Conservation (phyloP, 2,329 filamentous ascomycete species). For the Phaeosphaeriaceae sp. region DNA sequence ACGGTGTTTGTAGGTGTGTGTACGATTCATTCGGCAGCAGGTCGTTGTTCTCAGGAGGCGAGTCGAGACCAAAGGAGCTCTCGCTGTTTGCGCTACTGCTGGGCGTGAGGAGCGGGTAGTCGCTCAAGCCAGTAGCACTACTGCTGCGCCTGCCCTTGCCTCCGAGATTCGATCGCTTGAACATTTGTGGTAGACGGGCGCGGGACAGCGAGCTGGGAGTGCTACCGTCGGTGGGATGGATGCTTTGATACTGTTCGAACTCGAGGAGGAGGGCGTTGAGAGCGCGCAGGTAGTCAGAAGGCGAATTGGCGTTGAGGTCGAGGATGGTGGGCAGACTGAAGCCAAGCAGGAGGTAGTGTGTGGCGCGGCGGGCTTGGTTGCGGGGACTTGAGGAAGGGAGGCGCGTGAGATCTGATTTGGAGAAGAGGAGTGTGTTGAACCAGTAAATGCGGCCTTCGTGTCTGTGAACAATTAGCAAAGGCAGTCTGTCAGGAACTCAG, state of each 20-base stretch:
- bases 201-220: slow-evolving; percentile 72
- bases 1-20: slow-evolving; percentile 86
- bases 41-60: slow-evolving; percentile 42
- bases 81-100: slow-evolving; percentile 33
- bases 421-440: slow-evolving; percentile 97
- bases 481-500: slow-evolving; percentile 3
- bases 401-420: slow-evolving; percentile 77
- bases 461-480: slow-evolving; percentile 56
- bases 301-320: slow-evolving; percentile 81
- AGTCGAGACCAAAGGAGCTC: slow-evolving; percentile 28
- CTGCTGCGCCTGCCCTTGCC: slow-evolving; percentile 61
- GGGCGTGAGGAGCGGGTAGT: slow-evolving; percentile 30
- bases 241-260: slow-evolving; percentile 91
- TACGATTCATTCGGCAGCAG: slow-evolving; percentile 79
- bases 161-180: slow-evolving; percentile 53
- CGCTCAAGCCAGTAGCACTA: slow-evolving; percentile 61
- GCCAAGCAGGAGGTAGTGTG: slow-evolving; percentile 91
- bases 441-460: slow-evolving; percentile 96
- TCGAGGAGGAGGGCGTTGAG: slow-evolving; percentile 86
- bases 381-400: slow-evolving; percentile 86
- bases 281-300: slow-evolving; percentile 85
- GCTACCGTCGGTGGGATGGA: slow-evolving; percentile 79
- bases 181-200: slow-evolving; percentile 71
- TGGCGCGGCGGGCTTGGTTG: slow-evolving; percentile 87
- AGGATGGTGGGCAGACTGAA: slow-evolving; percentile 89